Conservation (phyloP, 78 protist genomes). For the Dictyostelium intermedium region DNA sequence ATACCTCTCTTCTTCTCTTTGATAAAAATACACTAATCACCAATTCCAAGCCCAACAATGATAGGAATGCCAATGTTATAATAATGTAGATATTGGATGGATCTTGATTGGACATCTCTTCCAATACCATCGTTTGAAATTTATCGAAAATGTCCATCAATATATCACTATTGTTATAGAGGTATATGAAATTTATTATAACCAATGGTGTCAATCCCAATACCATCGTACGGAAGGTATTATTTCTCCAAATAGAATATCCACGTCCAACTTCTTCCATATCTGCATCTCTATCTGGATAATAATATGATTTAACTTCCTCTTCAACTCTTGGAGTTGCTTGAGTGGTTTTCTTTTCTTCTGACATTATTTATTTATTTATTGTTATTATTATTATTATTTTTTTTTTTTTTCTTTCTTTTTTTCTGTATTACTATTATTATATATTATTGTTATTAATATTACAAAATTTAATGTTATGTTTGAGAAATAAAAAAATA, state of each 20-base stretch:
- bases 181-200: background rate
- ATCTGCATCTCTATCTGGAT: constrained; percentile 76
- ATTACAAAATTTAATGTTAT: background rate
- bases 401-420: no score
- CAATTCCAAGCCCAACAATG: constrained; percentile 19
- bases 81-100: background rate
- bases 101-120: constrained; percentile 27
- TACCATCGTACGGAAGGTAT: constrained; percentile 31
- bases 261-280: constrained; percentile 54
- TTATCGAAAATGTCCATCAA: constrained; percentile 15
- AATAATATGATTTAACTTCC: constrained; percentile 54
- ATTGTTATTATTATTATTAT: background rate
- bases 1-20: constrained; percentile 53
- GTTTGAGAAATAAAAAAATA: no score
- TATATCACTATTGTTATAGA: constrained; percentile 14
- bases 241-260: constrained; percentile 37
- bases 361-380: background rate
- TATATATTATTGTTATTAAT: background rate
- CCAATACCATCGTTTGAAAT: background rate
- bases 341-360: background rate
- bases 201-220: constrained; percentile 29
- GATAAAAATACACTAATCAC: constrained; percentile 40
- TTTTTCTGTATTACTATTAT: no score
- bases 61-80: background rate
- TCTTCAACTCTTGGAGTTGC: constrained; percentile 16